phyloP scores from a whole-genome alignment of 768 basidiomycete genomes.

The Leccinum disarticulatum region DNA sequence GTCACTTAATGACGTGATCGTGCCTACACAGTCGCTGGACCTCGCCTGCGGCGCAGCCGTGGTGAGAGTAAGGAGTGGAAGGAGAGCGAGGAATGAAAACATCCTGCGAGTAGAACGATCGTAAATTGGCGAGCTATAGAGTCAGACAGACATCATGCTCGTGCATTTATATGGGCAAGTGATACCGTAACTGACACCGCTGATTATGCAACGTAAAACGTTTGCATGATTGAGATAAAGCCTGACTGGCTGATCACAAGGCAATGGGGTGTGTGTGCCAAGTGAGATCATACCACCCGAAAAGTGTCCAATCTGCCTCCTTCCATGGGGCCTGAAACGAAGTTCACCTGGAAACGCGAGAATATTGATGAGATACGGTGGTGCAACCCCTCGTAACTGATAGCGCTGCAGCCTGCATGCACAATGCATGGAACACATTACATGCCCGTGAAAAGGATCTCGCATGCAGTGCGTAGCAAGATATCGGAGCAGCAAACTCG shows the following conservation, averaged over 20 bases:
- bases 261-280: background rate
- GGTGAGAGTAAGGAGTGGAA: slow-evolving; percentile 19
- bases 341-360: background rate
- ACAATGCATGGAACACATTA: background rate
- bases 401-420: background rate
- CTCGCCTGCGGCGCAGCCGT: slow-evolving; percentile 17
- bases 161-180: background rate
- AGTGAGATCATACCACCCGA: background rate
- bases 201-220: background rate
- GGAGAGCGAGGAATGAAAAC: slow-evolving; percentile 8
- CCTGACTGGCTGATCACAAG: background rate
- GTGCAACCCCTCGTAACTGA: background rate
- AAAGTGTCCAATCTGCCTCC: background rate
- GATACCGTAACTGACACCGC: background rate
- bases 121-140: background rate
- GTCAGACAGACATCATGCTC: background rate
- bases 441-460: background rate
- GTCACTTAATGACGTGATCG: slow-evolving; percentile 52
- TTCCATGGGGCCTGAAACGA: background rate
- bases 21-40: slow-evolving; percentile 43
- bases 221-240: background rate
- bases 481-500: background rate
- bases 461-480: background rate
- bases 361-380: background rate
- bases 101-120: slow-evolving; percentile 8